A percentile compares a stretch with the other conserved stretches of the same genome.
Evolutionary conservation across 768 basidiomycete genomes (phyloP).

Genomic region (Suillus discolor): DNA sequence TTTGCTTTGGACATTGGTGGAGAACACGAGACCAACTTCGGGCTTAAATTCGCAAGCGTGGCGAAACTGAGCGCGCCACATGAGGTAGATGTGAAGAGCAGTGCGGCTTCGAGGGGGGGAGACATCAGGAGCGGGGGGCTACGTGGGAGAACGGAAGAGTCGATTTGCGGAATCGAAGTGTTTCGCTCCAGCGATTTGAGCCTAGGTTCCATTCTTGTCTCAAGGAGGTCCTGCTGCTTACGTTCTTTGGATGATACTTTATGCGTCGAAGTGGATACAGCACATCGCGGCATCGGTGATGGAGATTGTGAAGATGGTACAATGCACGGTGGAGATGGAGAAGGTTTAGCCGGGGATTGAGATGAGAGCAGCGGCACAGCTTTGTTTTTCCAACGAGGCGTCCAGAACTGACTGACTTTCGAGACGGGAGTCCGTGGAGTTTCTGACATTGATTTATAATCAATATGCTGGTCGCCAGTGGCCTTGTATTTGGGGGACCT

Average conservation of each 20-base stretch:
- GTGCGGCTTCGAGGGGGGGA: conserved; percentile 53
- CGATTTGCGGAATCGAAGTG: conserved; percentile 25
- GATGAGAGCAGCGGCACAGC: background rate
- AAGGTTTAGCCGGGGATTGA: background rate
- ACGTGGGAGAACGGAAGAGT: conserved; percentile 48
- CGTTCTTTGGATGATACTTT: conserved; percentile 14
- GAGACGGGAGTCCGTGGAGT: background rate
- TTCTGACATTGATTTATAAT: background rate
- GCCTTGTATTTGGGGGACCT: no score
- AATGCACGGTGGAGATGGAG: conserved; percentile 19
- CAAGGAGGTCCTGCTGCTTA: conserved; percentile 18
- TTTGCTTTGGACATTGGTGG: background rate
- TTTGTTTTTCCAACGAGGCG: background rate
- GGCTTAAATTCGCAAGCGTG: background rate
- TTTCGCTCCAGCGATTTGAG: conserved; percentile 8
- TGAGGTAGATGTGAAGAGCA: conserved; percentile 50
- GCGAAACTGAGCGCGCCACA: conserved; percentile 18
- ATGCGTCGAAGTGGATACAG: conserved; percentile 13
- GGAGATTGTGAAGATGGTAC: conserved; percentile 18
- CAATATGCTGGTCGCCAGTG: background rate
- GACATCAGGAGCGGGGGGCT: conserved; percentile 62
- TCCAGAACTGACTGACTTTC: background rate
- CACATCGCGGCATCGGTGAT: background rate
- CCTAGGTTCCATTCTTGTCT: background rate
- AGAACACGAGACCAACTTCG: background rate